Evolutionary conservation across 768 basidiomycete species (phyloP).

Genomic region (Nidularia sp.): DNA sequence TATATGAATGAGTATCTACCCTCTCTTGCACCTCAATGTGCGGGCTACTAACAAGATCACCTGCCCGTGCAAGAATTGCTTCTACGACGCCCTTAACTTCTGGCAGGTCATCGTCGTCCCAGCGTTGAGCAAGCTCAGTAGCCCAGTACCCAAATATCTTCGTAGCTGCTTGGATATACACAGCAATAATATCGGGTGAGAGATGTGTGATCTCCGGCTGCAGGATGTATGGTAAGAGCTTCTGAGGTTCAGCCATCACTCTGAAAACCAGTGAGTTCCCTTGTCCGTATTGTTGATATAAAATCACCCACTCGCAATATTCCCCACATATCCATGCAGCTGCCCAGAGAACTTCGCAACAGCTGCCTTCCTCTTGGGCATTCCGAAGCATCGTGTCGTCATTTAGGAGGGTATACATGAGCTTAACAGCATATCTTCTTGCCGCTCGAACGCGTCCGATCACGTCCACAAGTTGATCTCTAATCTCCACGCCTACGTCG

Average conservation of each 20-base stretch:
- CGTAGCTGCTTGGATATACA: slow-evolving; percentile 77
- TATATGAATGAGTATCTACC: slow-evolving; percentile 38
- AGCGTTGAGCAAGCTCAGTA: slow-evolving; percentile 67
- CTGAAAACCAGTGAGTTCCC: slow-evolving; percentile 29
- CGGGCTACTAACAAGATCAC: slow-evolving; percentile 51
- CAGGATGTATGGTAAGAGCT: slow-evolving; percentile 66
- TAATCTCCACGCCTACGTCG: slow-evolving; percentile 71
- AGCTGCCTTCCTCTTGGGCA: slow-evolving; percentile 66
- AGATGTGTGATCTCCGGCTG: slow-evolving; percentile 54
- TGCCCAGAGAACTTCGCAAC: slow-evolving; percentile 85
- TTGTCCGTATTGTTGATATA: slow-evolving; percentile 1
- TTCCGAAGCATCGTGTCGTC: slow-evolving; percentile 74
- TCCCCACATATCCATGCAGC: slow-evolving; percentile 98
- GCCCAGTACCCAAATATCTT: slow-evolving; percentile 90
- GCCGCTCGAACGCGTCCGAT: slow-evolving; percentile 75
- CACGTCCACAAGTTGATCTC: slow-evolving; percentile 84
- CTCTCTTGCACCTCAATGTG: slow-evolving; percentile 93
- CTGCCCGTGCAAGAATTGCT: slow-evolving; percentile 53
- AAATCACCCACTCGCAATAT: slow-evolving; percentile 70
- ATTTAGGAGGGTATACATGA: slow-evolving; percentile 77
- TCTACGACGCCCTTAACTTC: slow-evolving; percentile 65
- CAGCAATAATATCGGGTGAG: slow-evolving; percentile 61
- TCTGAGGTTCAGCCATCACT: slow-evolving; percentile 75
- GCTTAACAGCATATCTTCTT: slow-evolving; percentile 74
- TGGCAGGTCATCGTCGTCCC: slow-evolving; percentile 69